Conservation (phyloP, 2,329 filamentous ascomycete species). For the Pyrenophora teres region DNA sequence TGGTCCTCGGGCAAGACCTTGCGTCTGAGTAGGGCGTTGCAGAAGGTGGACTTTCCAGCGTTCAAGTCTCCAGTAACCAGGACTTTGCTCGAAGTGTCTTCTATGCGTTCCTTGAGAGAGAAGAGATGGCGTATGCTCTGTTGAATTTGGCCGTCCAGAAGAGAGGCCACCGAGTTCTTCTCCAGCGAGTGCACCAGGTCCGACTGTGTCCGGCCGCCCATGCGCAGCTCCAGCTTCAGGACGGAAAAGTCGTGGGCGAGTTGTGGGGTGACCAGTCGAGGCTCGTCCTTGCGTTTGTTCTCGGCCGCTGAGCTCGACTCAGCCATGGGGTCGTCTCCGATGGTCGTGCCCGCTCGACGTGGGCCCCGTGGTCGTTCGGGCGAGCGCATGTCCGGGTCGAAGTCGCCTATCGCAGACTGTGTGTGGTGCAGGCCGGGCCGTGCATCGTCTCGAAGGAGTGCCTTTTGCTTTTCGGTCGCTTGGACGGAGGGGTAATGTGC, state of each 20-base stretch:
- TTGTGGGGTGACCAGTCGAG: slow-evolving; percentile 85
- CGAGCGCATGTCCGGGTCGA: slow-evolving; percentile 45
- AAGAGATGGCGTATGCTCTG: slow-evolving; percentile 91
- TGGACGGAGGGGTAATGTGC: slow-evolving; percentile 91
- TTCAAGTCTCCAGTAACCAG: slow-evolving; percentile 95
- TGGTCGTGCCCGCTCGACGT: slow-evolving; percentile 73
- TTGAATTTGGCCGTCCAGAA: slow-evolving; percentile 91
- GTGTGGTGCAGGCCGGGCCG: slow-evolving; percentile 68
- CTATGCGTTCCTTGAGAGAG: slow-evolving; percentile 86
- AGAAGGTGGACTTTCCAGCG: slow-evolving; percentile 97
- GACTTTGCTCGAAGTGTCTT: slow-evolving; percentile 97
- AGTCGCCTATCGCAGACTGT: slow-evolving; percentile 63
- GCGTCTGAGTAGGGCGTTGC: slow-evolving; percentile 90
- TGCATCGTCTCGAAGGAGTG: slow-evolving; percentile 53
- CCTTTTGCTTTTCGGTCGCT: slow-evolving; percentile 47
- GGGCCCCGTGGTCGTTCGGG: slow-evolving; percentile 58
- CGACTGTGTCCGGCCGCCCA: slow-evolving; percentile 82
- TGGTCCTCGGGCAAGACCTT: slow-evolving; percentile 96
- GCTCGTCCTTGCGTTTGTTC: slow-evolving; percentile 66
- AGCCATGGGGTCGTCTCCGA: slow-evolving; percentile 60
- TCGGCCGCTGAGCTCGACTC: slow-evolving; percentile 78
- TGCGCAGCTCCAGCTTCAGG: slow-evolving; percentile 89
- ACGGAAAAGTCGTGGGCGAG: slow-evolving; percentile 96
- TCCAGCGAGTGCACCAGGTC: slow-evolving; percentile 94
- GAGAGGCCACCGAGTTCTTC: slow-evolving; percentile 84